Base-by-base conservation (phyloP, 2,329 filamentous ascomycete genomes). In the Elsinoe batatas region DNA sequence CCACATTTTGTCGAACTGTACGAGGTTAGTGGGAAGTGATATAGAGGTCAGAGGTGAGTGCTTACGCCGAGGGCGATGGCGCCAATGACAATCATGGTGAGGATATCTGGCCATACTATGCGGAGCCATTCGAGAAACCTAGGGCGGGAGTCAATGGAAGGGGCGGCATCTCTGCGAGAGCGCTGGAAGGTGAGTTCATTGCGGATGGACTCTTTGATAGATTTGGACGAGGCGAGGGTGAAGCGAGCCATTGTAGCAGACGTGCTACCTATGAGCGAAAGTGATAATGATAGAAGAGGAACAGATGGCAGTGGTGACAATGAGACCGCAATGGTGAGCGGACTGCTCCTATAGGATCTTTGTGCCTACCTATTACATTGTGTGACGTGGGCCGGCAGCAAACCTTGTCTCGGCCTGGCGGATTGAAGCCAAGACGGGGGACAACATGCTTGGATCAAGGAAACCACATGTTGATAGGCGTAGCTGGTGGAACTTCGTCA, bases 1-100 rank as follows among this genome's bases (percentile, higher is more conserved):
- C 49, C 33, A 37, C 36, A 53, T 37, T 15, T 53, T 37, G 33
- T 53, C 36, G 49, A 40, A 37, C 36, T 53, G 49, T 15, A 33
- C 3, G 17, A 8, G 22, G 49, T 37, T 11, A 49, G 44, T 33
- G 33, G 13, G 8, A n/a, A 13, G 12, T n/a, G 5, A 26, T n/a
- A 17, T n/a, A 17, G 30, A 38, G 6, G 17, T 12, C 12, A 7
- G 17, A 12, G 4, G 17, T 35, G 65, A 61, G 1, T 44, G 70
- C 76, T 65, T 75, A 87, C 83, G 57, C 83, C 84, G 0, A 88
- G 75, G 13, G 83, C 84, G 47, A 87, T 70, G 11, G 77, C 80
- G 8, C 85, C 84, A 76, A 88, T 79, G 20, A 72, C 66, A 7
- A 73, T 71, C 82, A 88, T 87, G 32, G 83, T 85, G 17, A 85